Conservation (phyloP, 192 early-diverging fungal species). For the Coemansia sp. region DNA sequence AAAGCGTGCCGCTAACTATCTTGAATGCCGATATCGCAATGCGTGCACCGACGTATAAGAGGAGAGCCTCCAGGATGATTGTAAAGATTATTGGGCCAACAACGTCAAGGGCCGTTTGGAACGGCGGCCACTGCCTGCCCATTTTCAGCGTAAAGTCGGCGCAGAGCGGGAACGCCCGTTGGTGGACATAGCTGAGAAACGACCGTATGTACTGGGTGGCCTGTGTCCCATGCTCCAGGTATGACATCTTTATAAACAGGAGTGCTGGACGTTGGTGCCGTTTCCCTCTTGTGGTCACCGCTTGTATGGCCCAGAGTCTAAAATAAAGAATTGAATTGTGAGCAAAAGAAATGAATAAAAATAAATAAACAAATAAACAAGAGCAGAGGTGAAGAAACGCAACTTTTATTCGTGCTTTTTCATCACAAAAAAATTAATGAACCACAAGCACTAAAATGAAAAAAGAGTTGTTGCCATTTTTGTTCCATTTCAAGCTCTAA, state of each 20-base stretch:
- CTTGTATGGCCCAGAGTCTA: neutral
- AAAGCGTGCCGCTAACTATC: conserved; percentile 45
- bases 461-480: too few relatives aligned
- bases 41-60: conserved; percentile 16
- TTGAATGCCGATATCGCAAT: conserved; percentile 17
- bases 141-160: conserved; percentile 12
- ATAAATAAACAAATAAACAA: conserved; percentile 4
- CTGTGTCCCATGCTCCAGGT: conserved; percentile 29
- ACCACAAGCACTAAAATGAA: too few relatives aligned
- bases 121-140: conserved; percentile 33
- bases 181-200: conserved; percentile 19
- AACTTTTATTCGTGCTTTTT: neutral
- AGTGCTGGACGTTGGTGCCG: neutral
- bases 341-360: conserved; percentile 2
- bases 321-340: neutral
- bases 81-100: conserved; percentile 21
- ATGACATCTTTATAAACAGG: conserved; percentile 17
- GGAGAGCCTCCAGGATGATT: conserved; percentile 21
- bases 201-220: conserved; percentile 11
- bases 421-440: neutral
- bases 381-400: neutral
- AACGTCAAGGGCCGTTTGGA: conserved; percentile 18
- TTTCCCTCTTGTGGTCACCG: neutral
- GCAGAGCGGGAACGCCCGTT: conserved; percentile 29
- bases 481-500: too few relatives aligned